phyloP scores from a whole-genome alignment of 139 green algal genomes.

The Coelastrella sp. region DNA sequence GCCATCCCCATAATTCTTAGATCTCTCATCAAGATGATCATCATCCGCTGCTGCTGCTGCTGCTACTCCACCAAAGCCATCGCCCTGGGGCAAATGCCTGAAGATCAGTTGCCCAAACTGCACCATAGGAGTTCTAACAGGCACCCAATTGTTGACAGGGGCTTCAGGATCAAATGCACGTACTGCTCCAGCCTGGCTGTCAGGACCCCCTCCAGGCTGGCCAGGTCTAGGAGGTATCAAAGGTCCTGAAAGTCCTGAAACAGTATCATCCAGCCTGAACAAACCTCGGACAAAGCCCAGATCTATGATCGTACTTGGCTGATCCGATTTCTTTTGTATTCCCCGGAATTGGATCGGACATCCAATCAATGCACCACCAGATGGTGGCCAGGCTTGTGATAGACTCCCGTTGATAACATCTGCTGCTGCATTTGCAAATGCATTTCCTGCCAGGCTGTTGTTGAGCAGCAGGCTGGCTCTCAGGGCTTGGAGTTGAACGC shows the following conservation, averaged over 20 bases:
- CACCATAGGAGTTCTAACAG: not conserved
- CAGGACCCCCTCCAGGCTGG: not conserved
- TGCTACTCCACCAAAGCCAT: not conserved
- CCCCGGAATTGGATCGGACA: conserved; percentile 11
- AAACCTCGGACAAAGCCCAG: not conserved
- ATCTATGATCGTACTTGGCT: not conserved
- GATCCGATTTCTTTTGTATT: not conserved
- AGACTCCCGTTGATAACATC: not conserved
- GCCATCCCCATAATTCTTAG: not conserved
- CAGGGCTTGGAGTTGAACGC: not conserved
- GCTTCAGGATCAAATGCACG: not conserved
- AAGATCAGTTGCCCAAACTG: not conserved
- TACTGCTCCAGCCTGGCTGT: not conserved
- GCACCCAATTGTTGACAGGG: too few species aligned
- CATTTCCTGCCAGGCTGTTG: not conserved
- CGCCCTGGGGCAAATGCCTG: not conserved
- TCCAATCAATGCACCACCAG: not conserved
- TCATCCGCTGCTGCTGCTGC: not conserved
- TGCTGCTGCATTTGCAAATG: conserved; percentile 5
- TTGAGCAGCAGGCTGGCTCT: not conserved
- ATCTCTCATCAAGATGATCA: not conserved
- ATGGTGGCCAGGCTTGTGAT: not conserved
- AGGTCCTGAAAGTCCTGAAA: not conserved
- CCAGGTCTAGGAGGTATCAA: too few species aligned
- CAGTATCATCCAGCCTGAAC: not conserved